These are phyloP conservation scores for Raffaelea deltoideospora DNA, from an alignment of 2,329 filamentous ascomycete genomes.

Conservation along the genomic window DNA sequence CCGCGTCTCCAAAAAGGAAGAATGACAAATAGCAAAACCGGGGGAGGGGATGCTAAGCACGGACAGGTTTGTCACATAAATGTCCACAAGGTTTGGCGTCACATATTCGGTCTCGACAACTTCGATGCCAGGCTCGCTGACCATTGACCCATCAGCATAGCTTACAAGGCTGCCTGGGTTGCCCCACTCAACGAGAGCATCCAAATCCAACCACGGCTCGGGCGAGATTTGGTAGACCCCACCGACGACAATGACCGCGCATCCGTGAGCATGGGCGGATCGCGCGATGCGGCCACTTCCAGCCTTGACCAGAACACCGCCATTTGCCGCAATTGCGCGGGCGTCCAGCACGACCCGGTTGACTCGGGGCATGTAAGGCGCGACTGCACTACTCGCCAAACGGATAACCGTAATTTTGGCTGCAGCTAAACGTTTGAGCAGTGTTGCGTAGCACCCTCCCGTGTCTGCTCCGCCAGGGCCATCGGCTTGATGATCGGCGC, in stretches of 20 bases:
- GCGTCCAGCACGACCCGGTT: slow-evolving; percentile 91
- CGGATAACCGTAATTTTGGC: slow-evolving; percentile 71
- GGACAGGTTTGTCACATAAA: slow-evolving; percentile 70
- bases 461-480: no score
- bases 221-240: slow-evolving; percentile 92
- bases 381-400: slow-evolving; percentile 71
- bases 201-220: slow-evolving; percentile 70
- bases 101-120: slow-evolving; percentile 76
- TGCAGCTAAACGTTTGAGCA: slow-evolving; percentile 64
- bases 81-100: slow-evolving; percentile 57
- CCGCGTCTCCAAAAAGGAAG: slow-evolving; percentile 18
- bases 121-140: slow-evolving; percentile 62
- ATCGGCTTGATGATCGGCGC: no score
- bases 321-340: slow-evolving; percentile 76
- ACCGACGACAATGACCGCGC: slow-evolving; percentile 74
- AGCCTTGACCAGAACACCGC: slow-evolving; percentile 67
- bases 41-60: no score
- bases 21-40: no score
- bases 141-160: slow-evolving; percentile 66
- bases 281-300: slow-evolving; percentile 75
- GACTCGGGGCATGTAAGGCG: slow-evolving; percentile 86
- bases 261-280: slow-evolving; percentile 68
- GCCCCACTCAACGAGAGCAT: slow-evolving; percentile 74
- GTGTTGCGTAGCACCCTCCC: slow-evolving; percentile 24
- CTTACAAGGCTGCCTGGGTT: slow-evolving; percentile 61